Evolutionary conservation across 768 basidiomycete species (phyloP).

Genomic region (Serendipita sp.): DNA sequence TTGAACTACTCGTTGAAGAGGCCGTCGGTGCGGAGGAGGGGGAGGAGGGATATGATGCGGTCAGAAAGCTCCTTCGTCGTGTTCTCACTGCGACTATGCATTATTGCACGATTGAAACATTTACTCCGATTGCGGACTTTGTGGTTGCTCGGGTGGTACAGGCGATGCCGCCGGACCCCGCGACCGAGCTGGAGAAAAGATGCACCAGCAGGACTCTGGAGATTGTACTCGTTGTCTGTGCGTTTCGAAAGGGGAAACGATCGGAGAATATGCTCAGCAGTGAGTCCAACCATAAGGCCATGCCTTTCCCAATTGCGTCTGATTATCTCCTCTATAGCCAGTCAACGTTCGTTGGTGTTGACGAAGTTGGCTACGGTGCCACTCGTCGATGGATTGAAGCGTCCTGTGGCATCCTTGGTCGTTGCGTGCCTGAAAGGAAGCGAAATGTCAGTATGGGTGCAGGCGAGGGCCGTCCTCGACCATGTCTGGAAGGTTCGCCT

Average conservation of each 20-base stretch:
- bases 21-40: constrained; percentile 32
- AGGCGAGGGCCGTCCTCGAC: not conserved
- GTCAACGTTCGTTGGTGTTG: not conserved
- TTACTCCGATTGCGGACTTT: constrained; percentile 38
- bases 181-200: not conserved
- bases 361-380: not conserved
- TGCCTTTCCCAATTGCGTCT: not conserved
- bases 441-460: not conserved
- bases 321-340: not conserved
- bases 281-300: not conserved
- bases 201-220: not conserved
- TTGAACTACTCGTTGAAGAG: constrained; percentile 39
- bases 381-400: not conserved
- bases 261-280: not conserved
- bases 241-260: not conserved
- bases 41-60: constrained; percentile 26
- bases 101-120: constrained; percentile 62
- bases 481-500: not conserved
- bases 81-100: constrained; percentile 68
- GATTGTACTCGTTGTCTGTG: not conserved
- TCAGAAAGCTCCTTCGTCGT: constrained; percentile 48
- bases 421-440: constrained; percentile 5
- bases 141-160: constrained; percentile 31
- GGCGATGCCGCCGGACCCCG: not conserved
- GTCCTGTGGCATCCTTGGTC: not conserved